Evolutionary conservation across 1,284 basidiomycete genomes (phyloP).

Genomic region (Coniferiporia weirii): DNA sequence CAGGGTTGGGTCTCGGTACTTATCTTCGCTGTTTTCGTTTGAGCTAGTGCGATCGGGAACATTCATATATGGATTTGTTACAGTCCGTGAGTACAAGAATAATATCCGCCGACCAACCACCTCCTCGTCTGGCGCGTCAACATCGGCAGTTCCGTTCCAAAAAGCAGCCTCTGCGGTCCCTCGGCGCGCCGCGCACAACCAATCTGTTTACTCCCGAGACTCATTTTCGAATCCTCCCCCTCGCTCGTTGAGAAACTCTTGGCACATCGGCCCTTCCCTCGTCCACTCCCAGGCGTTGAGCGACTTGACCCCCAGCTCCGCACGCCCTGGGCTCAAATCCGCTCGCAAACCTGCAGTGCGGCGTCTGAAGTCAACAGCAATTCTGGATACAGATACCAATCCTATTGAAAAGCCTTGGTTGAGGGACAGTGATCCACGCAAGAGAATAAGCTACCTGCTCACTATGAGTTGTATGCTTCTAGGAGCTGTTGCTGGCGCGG

Average conservation of each 20-base stretch:
- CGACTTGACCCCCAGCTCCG: not conserved
- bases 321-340: no score
- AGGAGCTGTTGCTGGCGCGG: constrained; percentile 46
- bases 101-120: not conserved
- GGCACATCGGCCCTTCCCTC: not conserved
- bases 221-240: not conserved
- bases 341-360: not conserved
- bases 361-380: constrained; percentile 7
- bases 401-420: constrained; percentile 72
- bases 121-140: not conserved
- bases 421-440: constrained; percentile 53
- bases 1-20: not conserved
- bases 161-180: not conserved
- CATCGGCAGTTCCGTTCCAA: not conserved
- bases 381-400: constrained; percentile 23
- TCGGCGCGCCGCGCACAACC: not conserved
- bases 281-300: not conserved
- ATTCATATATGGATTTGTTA: not conserved
- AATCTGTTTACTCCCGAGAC: not conserved
- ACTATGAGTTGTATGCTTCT: constrained; percentile 55
- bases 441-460: constrained; percentile 58
- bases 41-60: not conserved
- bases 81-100: not conserved
- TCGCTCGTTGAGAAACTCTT: no score
- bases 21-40: not conserved